Evolutionary conservation across 1,284 basidiomycete genomes (phyloP), one percentile per base, ranked within the genome.

Genomic region (Polyporus tsugae): DNA sequence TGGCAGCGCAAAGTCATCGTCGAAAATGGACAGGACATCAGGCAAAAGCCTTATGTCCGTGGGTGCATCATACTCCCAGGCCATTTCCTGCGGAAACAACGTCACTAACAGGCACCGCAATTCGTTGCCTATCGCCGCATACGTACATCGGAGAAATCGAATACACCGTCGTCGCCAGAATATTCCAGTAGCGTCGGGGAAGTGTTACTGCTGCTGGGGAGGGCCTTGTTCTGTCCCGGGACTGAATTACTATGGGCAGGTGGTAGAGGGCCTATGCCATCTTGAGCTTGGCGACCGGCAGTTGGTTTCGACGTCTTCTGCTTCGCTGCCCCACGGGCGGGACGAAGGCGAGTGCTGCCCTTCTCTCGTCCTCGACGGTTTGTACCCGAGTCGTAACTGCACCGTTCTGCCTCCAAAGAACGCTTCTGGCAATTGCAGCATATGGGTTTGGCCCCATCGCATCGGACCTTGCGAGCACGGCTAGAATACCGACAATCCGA

Each of bases 291-390:
- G n/a, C 29, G 39, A 22, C 46, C 46, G 60, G 68, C 9, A 63
- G 60, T 64, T 7, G 60, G 63, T 33, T 62, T 69, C 9, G 63
- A 17, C 10, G 60, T 7, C 25, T 60, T 67, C 53, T 49, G 25
- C 4, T 53, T 33, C n/a, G 41, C 25, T 39, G 35, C 29, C 29
- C 58, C 58, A 6, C 36, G 38, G 19, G 52, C 22, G 78, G 57
- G 87, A 82, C 74, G 90, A 86, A 55, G 89, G 85, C 42, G 87
- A 87, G 22, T 90, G 89, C 22, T 81, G 82, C 78, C 86, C 77
- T 86, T 91, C 78, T 93, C 91, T 4, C 91, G 91, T 2, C 92
- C 92, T 60, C 91, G 85, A 49, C 92, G 88, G 72, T 90, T 91
- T 10, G 92, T 92, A 6, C 86, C 78, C 22, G 86, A 66, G 73